Percentiles rank a stretch among this genome's conserved stretches.
Conservation (phyloP, 768 basidiomycete genomes). For the Psilocybe sp. region DNA sequence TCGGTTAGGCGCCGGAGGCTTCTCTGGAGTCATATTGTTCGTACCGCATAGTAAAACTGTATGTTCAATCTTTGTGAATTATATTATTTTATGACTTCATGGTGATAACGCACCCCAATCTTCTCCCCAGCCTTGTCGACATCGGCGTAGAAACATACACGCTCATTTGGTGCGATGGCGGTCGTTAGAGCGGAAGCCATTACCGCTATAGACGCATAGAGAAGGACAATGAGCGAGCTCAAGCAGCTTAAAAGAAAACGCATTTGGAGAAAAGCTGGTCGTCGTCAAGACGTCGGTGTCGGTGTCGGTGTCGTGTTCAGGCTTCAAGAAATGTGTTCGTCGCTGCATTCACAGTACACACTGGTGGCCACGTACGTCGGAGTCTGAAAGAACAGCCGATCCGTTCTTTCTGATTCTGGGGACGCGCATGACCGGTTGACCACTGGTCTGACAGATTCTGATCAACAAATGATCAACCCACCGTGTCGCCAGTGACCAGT, state of each 20-base stretch:
- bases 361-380: conserved; percentile 18
- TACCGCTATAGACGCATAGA: conserved; percentile 30
- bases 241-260: conserved; percentile 25
- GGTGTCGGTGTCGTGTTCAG: conserved; percentile 5
- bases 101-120: conserved; percentile 63
- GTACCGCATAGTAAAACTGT: conserved; percentile 96
- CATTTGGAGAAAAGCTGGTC: conserved; percentile 15
- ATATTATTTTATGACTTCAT: background rate
- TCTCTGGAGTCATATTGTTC: conserved; percentile 19
- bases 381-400: background rate
- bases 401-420: too few relatives aligned
- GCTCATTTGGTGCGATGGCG: conserved; percentile 71
- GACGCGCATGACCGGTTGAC: too few relatives aligned
- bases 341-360: conserved; percentile 2
- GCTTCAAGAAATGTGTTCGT: background rate
- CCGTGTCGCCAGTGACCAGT: too few relatives aligned
- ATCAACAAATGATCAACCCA: too few relatives aligned
- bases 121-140: conserved; percentile 95
- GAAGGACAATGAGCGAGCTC: conserved; percentile 31
- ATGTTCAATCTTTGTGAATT: conserved; percentile 11
- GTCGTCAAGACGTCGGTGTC: conserved; percentile 12
- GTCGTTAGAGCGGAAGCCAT: conserved; percentile 76
- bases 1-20: background rate
- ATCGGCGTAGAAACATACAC: conserved; percentile 92
- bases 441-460: too few relatives aligned